phyloP scores from a whole-genome alignment of 2,329 filamentous ascomycete species.

The Ascochyta fabae region DNA sequence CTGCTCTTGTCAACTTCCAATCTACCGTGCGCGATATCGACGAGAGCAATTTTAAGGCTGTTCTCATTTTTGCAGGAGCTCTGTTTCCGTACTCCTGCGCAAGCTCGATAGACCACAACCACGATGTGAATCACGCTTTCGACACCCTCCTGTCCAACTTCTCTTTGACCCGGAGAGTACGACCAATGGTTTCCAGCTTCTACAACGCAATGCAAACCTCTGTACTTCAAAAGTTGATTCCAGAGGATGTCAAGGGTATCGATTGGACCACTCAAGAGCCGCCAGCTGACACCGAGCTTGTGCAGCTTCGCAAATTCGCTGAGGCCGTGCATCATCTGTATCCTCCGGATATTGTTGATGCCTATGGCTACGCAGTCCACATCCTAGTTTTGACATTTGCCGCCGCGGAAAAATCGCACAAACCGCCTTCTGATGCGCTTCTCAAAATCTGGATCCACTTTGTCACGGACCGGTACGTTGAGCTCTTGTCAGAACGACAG shows the following conservation, averaged over 20 bases:
- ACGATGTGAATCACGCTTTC: slow-evolving; percentile 27
- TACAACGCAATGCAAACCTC: slow-evolving; percentile 18
- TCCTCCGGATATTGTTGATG: slow-evolving; percentile 37
- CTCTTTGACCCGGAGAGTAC: slow-evolving; percentile 28
- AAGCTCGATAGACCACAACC: slow-evolving; percentile 16
- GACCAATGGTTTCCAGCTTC: slow-evolving; percentile 32
- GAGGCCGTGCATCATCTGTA: slow-evolving; percentile 34
- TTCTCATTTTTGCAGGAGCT: slow-evolving; percentile 32
- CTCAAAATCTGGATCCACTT: slow-evolving; percentile 39
- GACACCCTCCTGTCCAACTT: slow-evolving; percentile 32
- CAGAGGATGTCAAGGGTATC: slow-evolving; percentile 27
- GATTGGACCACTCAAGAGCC: slow-evolving; percentile 24
- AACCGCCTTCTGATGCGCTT: slow-evolving; percentile 32
- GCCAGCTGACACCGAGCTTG: slow-evolving; percentile 29
- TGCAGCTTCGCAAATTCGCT: slow-evolving; percentile 33
- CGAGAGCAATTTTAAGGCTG: slow-evolving; percentile 49
- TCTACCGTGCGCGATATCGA: slow-evolving; percentile 41
- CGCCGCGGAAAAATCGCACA: slow-evolving; percentile 17
- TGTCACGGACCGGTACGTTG: slow-evolving; percentile 33
- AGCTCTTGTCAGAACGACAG: slow-evolving; percentile 37
- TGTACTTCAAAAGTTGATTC: slow-evolving; percentile 27
- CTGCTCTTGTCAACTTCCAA: slow-evolving; percentile 29
- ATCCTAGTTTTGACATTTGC: slow-evolving; percentile 31
- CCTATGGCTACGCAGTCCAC: slow-evolving; percentile 33
- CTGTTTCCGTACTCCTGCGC: slow-evolving; percentile 36